Conservation (phyloP, 2,329 filamentous ascomycete genomes). For the Amauroascus niger region DNA sequence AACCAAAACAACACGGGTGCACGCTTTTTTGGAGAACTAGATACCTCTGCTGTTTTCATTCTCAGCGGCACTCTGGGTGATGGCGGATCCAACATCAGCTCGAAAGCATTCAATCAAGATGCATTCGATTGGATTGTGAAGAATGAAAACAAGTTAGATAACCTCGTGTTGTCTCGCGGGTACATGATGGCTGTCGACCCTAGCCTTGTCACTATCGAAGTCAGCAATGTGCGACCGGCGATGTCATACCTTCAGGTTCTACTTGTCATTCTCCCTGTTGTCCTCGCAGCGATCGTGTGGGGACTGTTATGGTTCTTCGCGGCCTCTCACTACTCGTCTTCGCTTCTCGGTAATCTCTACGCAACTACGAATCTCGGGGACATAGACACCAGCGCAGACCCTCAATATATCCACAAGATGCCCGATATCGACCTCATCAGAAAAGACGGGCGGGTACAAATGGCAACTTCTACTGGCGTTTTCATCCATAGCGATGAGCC, state of each 20-base stretch:
- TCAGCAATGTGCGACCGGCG: conserved; percentile 10
- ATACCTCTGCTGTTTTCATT: conserved; percentile 14
- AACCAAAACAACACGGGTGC: conserved; percentile 6
- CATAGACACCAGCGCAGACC: conserved; percentile 11
- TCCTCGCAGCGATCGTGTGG: conserved; percentile 12
- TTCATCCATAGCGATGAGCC: conserved; percentile 9
- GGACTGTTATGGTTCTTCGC: conserved; percentile 7
- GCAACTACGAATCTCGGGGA: conserved; percentile 14
- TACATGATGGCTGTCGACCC: conserved; percentile 14
- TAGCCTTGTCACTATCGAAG: conserved; percentile 8
- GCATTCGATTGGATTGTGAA: conserved; percentile 12
- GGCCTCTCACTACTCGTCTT: conserved; percentile 11
- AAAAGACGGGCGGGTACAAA: conserved; percentile 9
- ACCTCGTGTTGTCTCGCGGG: conserved; percentile 12
- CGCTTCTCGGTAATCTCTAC: conserved; percentile 15
- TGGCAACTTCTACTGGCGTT: conserved; percentile 14
- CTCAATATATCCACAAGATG: conserved; percentile 13
- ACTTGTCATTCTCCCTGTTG: conserved; percentile 12
- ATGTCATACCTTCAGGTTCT: conserved; percentile 15
- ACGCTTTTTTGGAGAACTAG: conserved; percentile 13
- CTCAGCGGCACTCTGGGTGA: conserved; percentile 12
- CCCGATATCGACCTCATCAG: conserved; percentile 13
- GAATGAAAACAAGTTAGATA: conserved; percentile 8
- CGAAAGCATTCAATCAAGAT: conserved; percentile 13
- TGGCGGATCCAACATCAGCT: conserved; percentile 10